Evolutionary conservation across 805 yeast species (phyloP), one percentile per base, ranked within the genome.

Genomic region (Saturnispora diversa): DNA sequence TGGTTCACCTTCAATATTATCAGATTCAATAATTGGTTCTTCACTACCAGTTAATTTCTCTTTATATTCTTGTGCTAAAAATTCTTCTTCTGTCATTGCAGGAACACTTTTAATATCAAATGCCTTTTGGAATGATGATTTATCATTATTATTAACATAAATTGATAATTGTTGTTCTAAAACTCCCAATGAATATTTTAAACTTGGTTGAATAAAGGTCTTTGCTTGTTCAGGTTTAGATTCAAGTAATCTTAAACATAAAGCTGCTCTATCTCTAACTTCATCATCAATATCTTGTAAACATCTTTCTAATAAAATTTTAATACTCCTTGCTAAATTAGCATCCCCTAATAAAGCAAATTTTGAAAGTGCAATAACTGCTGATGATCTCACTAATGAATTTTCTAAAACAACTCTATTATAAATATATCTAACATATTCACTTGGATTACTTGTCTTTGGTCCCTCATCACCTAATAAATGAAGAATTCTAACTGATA

Each of bases 391-490:
- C 42, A 92, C 88, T 44, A 88, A 80, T 5, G 97, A 85, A 63
- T 92, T 92, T 58, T 92, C 98, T 56, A 92, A 74, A 5, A 90
- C 96, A 58, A 92, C 90, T 60, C 98, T 77, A 73, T 92, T 92
- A 68, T 90, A 92, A 51, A 92, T 90, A 63, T 88, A 95, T 67
- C 98, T 81, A 47, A 92, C 88, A 63, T 86, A 90, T 53, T 84
- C 71, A 1, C 95, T 82, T 43, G 97, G 96, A 48, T 81, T 82
- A 6, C 80, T 51, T 5, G 95, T 80, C 44, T 70, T 66, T 54
- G 98, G 97, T 46, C 98, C 98, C 62, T 88, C 95, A 50, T 80
- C 84, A 58, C 98, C 98, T 49, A 92, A 73, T 46, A 90, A 63
- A 63, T 88, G 95, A 61, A 92, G 71, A 44, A 92, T 80, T 57